phyloP scores from a whole-genome alignment of 768 basidiomycete genomes.

The Leccinum truebloodii region DNA sequence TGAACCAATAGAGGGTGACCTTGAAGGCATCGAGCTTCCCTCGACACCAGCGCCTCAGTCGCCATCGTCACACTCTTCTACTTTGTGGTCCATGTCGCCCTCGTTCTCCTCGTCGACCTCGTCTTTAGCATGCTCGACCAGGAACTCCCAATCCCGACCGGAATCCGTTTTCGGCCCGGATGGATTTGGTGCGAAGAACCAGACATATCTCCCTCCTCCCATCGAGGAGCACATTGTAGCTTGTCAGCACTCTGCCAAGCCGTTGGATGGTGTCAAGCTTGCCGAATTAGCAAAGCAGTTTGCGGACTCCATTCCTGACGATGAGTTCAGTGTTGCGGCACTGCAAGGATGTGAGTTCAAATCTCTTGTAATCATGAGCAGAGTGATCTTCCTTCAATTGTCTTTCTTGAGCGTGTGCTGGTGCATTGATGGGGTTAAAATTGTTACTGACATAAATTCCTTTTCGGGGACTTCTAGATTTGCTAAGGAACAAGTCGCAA shows the following conservation, averaged over 20 bases:
- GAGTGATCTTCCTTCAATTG: neutral
- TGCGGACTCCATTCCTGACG: constrained; percentile 79
- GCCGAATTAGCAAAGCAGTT: constrained; percentile 74
- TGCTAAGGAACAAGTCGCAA: constrained; percentile 82
- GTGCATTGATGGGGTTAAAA: constrained; percentile 24
- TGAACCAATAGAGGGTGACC: constrained; percentile 39
- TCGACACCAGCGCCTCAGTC: constrained; percentile 43
- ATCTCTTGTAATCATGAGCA: constrained; percentile 14
- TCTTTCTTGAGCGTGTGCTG: constrained; percentile 22
- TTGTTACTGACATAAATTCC: constrained; percentile 26
- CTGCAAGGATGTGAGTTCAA: constrained; percentile 81
- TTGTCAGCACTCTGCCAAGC: constrained; percentile 62
- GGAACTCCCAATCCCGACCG: constrained; percentile 28
- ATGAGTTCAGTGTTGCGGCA: constrained; percentile 86
- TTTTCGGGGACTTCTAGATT: constrained; percentile 42
- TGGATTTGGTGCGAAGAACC: constrained; percentile 54
- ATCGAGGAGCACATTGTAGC: constrained; percentile 58
- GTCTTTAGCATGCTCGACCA: constrained; percentile 36
- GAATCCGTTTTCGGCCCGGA: constrained; percentile 21
- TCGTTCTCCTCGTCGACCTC: constrained; percentile 45
- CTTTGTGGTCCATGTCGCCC: constrained; percentile 45
- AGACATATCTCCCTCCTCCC: constrained; percentile 64
- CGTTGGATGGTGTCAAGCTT: constrained; percentile 64
- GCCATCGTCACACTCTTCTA: constrained; percentile 46
- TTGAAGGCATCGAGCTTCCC: constrained; percentile 48